phyloP scores from a whole-genome alignment of 805 yeast species.

The Metschnikowia similis region DNA sequence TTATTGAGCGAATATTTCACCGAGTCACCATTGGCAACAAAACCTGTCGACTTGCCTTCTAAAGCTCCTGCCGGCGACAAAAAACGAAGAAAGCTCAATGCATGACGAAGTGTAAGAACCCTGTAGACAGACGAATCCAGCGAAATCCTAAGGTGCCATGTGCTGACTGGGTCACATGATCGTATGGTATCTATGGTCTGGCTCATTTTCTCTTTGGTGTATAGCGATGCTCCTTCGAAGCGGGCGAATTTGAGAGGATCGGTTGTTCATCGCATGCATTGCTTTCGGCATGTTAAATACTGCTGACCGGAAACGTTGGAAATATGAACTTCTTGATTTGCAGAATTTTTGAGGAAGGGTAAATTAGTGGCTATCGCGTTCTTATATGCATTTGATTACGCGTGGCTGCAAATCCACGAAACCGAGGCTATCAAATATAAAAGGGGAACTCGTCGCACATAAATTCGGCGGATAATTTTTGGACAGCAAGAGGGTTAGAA shows the following conservation, averaged over 20 bases:
- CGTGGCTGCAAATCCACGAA: constrained; percentile 3
- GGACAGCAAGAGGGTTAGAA: no score
- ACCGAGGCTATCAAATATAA: background rate
- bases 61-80: constrained; percentile 19
- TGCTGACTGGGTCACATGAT: no score
- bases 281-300: no score
- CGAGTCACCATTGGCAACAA: constrained; percentile 73
- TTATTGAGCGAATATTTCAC: constrained; percentile 62
- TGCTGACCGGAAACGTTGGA: no score
- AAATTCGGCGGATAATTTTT: background rate
- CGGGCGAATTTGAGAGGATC: no score
- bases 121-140: no score
- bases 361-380: background rate
- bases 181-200: no score
- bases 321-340: background rate
- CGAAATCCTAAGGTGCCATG: no score
- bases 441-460: background rate
- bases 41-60: constrained; percentile 60
- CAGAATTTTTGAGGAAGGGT: background rate
- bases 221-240: no score
- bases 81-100: constrained; percentile 16
- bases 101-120: background rate
- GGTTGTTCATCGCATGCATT: no score
- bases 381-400: background rate
- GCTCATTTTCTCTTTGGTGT: no score